Base-by-base conservation (phyloP, 2,329 filamentous ascomycete genomes). In the Cladosporium sp. region DNA sequence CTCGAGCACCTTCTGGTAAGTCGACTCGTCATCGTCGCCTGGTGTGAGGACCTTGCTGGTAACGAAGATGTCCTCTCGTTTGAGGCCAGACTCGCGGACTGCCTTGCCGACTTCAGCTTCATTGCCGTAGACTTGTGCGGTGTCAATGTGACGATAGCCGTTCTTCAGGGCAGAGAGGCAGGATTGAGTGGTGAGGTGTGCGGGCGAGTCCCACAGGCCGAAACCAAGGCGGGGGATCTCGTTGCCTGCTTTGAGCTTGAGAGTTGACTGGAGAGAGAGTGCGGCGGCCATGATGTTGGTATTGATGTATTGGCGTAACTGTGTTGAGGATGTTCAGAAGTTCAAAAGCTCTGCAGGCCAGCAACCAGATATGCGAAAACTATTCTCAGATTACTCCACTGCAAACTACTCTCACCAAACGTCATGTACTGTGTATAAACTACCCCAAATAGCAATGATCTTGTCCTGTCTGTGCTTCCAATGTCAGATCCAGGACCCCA, bases 71-170 rank as follows among this genome's bases (percentile, higher is more conserved):
- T 86, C 75, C 13, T 74, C 68, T 27, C 83, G 77, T 4, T 74
- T 68, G 5, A 88, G 56, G 0, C 74, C 74, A 2, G 79, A 83
- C 50, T 77, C 64, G 19, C 70, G 70, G n/a, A 88, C 67, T 1
- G 85, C 85, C 45, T 79, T 70, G 3, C 85, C 83, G 41, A 89
- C 84, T 61, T 84, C 75, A 11, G 69, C 64, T 62, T 89, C 86
- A 59, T 89, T 90, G 47, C 68, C 77, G 65, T 89, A 90, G 65
- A 80, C 80, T 62, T 85, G 82, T 0, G 86, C 86, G 1, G 84
- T 80, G 66, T 86, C 83, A 48, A 86, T 79, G 61, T 85, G 81
- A 30, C 80, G 76, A 63, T 85, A 85, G 24, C 82, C 81, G 7
- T 68, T 66, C 32, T 73, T 69, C 45, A 86, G 69, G 1, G 83